phyloP scores from a whole-genome alignment of 768 basidiomycete species.

The Pholiota microspora region DNA sequence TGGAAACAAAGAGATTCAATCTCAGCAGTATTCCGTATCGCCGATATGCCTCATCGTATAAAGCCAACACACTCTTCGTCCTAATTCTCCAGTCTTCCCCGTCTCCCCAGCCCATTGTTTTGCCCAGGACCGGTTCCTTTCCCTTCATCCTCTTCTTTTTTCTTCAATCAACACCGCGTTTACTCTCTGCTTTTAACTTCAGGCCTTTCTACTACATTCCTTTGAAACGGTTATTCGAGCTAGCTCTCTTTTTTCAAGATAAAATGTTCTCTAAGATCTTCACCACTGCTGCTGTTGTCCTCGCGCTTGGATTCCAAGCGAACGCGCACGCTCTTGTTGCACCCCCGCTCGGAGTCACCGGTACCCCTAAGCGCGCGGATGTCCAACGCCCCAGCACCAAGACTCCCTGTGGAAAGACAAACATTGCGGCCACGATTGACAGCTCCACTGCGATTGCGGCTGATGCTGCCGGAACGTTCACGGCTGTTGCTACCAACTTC shows the following conservation, averaged over 20 bases:
- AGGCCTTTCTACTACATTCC: conserved; percentile 4
- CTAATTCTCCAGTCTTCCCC: conserved; percentile 14
- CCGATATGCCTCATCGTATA: conserved; percentile 8
- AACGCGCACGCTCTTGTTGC: conserved; percentile 40
- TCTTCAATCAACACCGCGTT: conserved; percentile 16
- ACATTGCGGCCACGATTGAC: conserved; percentile 38
- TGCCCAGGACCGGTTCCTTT: conserved; percentile 31
- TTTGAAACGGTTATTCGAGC: not conserved
- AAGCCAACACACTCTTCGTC: conserved; percentile 10
- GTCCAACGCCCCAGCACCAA: conserved; percentile 31
- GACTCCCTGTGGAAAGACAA: conserved; percentile 39
- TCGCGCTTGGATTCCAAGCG: conserved; percentile 34
- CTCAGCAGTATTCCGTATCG: not conserved
- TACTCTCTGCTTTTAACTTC: conserved; percentile 13
- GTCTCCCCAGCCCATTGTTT: conserved; percentile 18
- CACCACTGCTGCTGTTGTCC: conserved; percentile 27
- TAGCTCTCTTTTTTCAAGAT: not conserved
- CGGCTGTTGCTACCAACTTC: conserved; percentile 41
- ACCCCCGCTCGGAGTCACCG: conserved; percentile 38
- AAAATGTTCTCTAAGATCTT: conserved; percentile 30
- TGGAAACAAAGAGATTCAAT: conserved; percentile 7
- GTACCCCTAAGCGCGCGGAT: conserved; percentile 26
- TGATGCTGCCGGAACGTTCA: conserved; percentile 40
- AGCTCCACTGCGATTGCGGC: conserved; percentile 35
- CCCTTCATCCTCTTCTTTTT: conserved; percentile 7